Conservation (phyloP, 2,329 filamentous ascomycete genomes). For the Periconia digitata region DNA sequence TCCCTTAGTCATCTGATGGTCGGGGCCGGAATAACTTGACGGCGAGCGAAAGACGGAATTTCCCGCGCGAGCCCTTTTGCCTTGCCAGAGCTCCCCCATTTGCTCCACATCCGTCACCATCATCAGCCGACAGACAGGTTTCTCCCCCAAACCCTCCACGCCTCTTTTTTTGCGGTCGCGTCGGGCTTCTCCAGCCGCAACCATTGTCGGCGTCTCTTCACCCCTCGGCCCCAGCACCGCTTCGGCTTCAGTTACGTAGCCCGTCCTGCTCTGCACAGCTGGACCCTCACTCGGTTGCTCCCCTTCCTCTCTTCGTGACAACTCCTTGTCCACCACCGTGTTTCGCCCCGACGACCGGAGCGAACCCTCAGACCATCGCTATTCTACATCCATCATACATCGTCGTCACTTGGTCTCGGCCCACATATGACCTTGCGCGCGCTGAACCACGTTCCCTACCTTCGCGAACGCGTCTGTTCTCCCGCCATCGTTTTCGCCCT, state of each 20-base stretch:
- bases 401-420: constrained; percentile 6
- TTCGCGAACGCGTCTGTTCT: constrained; percentile 18
- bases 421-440: constrained; percentile 25
- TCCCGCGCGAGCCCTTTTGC: constrained; percentile 7
- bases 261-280: too few relatives aligned
- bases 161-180: constrained; percentile 18
- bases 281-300: too few relatives aligned
- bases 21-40: not conserved
- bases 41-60: constrained; percentile 2
- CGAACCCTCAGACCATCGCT: constrained; percentile 15
- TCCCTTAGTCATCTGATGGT: too few relatives aligned
- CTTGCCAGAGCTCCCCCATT: constrained; percentile 2
- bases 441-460: constrained; percentile 9
- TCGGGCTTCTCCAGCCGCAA: constrained; percentile 17
- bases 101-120: constrained; percentile 9
- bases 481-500: constrained; percentile 16
- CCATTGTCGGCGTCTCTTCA: too few relatives aligned
- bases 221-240: too few relatives aligned
- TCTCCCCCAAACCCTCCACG: constrained; percentile 1
- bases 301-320: constrained; percentile 12
- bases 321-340: constrained; percentile 20
- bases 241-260: too few relatives aligned
- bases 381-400: not conserved
- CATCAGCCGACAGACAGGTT: constrained; percentile 16
- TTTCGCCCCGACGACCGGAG: constrained; percentile 14